A percentile compares a stretch with the other conserved stretches of the same genome.
These are phyloP conservation scores for Podosphaera fusca DNA, from an alignment of 2,329 filamentous ascomycete genomes.

Conservation along the genomic window DNA sequence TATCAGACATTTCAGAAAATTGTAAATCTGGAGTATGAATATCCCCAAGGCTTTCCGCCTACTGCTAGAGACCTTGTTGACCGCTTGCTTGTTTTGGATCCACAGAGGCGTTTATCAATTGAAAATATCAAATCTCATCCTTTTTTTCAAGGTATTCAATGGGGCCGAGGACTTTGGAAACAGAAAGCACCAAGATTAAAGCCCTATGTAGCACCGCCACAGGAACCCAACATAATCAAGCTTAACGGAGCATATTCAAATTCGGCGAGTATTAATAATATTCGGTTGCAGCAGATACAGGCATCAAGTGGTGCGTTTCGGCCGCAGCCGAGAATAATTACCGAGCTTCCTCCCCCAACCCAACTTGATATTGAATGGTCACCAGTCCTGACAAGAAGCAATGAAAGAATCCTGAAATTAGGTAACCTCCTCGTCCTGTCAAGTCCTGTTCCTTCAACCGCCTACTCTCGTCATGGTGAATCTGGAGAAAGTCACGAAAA, in stretches of 20 bases:
- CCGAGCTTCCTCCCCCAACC: slow-evolving; percentile 84
- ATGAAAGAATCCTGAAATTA: slow-evolving; percentile 84
- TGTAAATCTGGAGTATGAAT: slow-evolving; percentile 79
- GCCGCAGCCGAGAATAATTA: slow-evolving; percentile 61
- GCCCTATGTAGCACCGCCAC: slow-evolving; percentile 53
- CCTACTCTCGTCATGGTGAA: slow-evolving; percentile 45
- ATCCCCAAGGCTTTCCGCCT: slow-evolving; percentile 67
- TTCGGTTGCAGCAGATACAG: slow-evolving; percentile 15
- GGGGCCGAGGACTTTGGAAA: slow-evolving; percentile 72
- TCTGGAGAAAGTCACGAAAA: slow-evolving; percentile 55
- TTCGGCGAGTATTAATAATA: slow-evolving; percentile 12
- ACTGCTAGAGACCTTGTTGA: slow-evolving; percentile 78
- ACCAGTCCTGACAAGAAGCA: slow-evolving; percentile 69
- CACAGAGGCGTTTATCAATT: slow-evolving; percentile 59
- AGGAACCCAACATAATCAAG: slow-evolving; percentile 53
- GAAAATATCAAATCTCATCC: slow-evolving; percentile 94
- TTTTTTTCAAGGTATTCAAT: slow-evolving; percentile 74
- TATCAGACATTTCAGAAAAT: slow-evolving; percentile 98
- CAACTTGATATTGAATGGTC: slow-evolving; percentile 98
- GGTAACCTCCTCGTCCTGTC: slow-evolving; percentile 75
- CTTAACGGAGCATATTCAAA: slow-evolving; percentile 29
- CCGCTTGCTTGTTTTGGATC: slow-evolving; percentile 72
- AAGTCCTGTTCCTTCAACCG: slow-evolving; percentile 51
- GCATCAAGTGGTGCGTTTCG: slow-evolving; percentile 22
- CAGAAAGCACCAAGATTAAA: slow-evolving; percentile 72